A percentile compares a stretch with the other conserved stretches of the same genome.
phyloP scores from a whole-genome alignment of 2,329 filamentous ascomycete genomes.

The Salinomyces thailandicus region DNA sequence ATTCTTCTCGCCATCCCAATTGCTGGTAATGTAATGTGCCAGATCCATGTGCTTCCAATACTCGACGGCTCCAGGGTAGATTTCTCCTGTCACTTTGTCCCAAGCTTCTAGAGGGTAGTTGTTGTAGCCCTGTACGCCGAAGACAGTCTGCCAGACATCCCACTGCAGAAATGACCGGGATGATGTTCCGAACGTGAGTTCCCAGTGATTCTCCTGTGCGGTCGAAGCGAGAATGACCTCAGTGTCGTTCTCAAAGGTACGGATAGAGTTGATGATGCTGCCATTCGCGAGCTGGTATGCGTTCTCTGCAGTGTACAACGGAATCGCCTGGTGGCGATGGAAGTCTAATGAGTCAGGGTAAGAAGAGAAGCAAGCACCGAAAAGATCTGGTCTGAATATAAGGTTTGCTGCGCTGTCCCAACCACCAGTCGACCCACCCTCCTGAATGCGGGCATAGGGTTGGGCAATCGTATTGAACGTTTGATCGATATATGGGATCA shows the following conservation, averaged over 20 bases:
- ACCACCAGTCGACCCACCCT: constrained; percentile 30
- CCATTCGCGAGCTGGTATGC: constrained; percentile 19
- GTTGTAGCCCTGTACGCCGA: constrained; percentile 27
- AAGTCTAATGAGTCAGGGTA: constrained; percentile 31
- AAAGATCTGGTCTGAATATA: constrained; percentile 30
- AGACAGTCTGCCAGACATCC: constrained; percentile 31
- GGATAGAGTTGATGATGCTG: constrained; percentile 24
- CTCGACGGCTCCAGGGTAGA: constrained; percentile 28
- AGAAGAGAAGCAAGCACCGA: constrained; percentile 29
- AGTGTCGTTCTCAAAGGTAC: constrained; percentile 19
- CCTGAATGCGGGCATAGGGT: constrained; percentile 29
- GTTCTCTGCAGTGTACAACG: constrained; percentile 24
- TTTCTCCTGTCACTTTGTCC: constrained; percentile 31
- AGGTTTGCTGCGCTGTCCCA: constrained; percentile 28
- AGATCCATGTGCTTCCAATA: constrained; percentile 30
- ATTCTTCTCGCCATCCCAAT: constrained; percentile 25
- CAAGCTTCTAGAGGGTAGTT: constrained; percentile 30
- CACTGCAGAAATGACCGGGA: constrained; percentile 27
- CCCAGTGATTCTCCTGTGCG: constrained; percentile 30
- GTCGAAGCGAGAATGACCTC: constrained; percentile 20
- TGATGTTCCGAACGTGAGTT: constrained; percentile 27
- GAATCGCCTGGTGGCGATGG: constrained; percentile 29
- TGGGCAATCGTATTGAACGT: constrained; percentile 28
- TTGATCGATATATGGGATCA: constrained; percentile 26
- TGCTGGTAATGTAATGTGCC: constrained; percentile 23